A percentile compares a stretch with the other conserved stretches of the same genome.
phyloP scores from a whole-genome alignment of 73 alveolate genomes.

The Paramecium sonneborni region DNA sequence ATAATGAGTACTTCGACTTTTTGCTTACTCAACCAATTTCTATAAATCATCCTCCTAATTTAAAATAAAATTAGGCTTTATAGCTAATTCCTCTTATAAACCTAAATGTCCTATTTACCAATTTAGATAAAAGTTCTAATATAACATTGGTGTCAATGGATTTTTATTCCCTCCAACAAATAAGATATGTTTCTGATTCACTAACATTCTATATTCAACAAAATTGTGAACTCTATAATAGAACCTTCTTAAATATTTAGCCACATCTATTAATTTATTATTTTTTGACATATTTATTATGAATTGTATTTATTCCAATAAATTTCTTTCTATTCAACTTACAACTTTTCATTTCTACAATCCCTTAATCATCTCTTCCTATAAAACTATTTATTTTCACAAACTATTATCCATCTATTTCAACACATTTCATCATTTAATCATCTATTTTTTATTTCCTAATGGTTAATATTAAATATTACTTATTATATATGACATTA shows the following conservation, averaged over 20 bases:
- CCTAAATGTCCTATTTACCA: constrained; percentile 13
- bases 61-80: background rate
- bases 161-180: constrained; percentile 39
- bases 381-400: too few relatives aligned
- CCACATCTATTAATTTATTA: constrained; percentile 27
- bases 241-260: constrained; percentile 41
- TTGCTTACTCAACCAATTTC: background rate
- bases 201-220: background rate
- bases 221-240: background rate
- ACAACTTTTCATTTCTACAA: background rate
- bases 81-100: background rate
- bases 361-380: too few relatives aligned
- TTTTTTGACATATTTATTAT: constrained; percentile 21
- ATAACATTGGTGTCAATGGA: background rate
- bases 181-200: constrained; percentile 10
- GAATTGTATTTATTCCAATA: background rate
- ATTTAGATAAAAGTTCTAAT: background rate
- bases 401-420: too few relatives aligned
- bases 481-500: too few relatives aligned
- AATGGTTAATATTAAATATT: too few relatives aligned
- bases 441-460: too few relatives aligned
- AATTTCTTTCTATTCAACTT: background rate
- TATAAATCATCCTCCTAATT: background rate
- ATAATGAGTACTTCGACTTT: background rate
- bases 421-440: too few relatives aligned